Evolutionary conservation across 2,329 filamentous ascomycete genomes (phyloP).

Genomic region (Fonsecaea pedrosoi): DNA sequence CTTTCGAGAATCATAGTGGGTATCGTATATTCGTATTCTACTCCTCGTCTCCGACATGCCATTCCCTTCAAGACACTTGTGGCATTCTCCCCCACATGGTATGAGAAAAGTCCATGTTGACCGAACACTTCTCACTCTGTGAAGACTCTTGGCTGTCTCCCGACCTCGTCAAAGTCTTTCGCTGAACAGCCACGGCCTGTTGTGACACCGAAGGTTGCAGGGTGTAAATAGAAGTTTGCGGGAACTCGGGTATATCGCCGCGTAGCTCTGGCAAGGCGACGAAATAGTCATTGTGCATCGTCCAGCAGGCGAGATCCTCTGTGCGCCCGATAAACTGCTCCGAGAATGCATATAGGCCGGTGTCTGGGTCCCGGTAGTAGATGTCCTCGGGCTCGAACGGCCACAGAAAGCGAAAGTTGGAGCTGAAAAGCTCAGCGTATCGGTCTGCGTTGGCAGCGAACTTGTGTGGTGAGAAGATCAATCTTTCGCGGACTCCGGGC

Average conservation of each 20-base stretch:
- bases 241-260: constrained; percentile 9
- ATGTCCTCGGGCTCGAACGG: constrained; percentile 16
- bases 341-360: constrained; percentile 19
- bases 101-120: not conserved
- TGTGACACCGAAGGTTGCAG: constrained; percentile 1
- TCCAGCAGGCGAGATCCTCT: constrained; percentile 19
- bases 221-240: not conserved
- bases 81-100: constrained; percentile 1
- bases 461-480: not conserved
- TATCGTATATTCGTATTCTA: not conserved
- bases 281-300: constrained; percentile 17
- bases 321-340: constrained; percentile 14
- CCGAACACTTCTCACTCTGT: not conserved
- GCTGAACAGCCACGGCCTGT: not conserved
- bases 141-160: not conserved
- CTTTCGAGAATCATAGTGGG: not conserved
- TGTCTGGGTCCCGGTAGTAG: constrained; percentile 9
- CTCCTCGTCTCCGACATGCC: not conserved
- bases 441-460: constrained; percentile 1
- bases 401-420: constrained; percentile 14
- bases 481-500: not conserved
- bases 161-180: not conserved
- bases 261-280: constrained; percentile 17
- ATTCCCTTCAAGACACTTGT: not conserved
- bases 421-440: not conserved